Base-by-base conservation (phyloP, 805 yeast species). In the Starmerella kuoi region DNA sequence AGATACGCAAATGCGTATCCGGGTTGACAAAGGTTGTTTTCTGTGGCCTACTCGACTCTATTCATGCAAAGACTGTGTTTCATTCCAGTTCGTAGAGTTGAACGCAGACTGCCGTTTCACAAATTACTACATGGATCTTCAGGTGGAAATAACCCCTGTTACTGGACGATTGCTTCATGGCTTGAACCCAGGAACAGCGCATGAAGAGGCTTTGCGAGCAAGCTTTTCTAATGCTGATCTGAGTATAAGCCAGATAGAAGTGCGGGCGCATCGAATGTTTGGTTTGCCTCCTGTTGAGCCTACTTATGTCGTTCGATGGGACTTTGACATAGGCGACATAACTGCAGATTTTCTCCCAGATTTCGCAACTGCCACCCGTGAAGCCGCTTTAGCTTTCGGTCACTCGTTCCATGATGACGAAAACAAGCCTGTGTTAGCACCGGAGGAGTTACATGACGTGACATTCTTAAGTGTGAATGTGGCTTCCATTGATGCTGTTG, bases 221-320 rank as follows among this genome's bases (percentile, higher is more conserved):
- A 9, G 47, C 41, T 20, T 21, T 8, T 15, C 30, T 8, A 17
- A 30, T 7, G 46, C 47, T 15, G 49, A 46, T 32, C 76, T 1
- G 74, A 75, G 34, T 80, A 79, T 54, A 76, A 79, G 1, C 56
- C 80, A 11, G 55, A 69, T 2, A 67, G 84, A 20, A 93, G 42
- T 35, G 2, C 53, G 83, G 59, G 93, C 95, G 1, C 95, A 88
- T 59, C 68, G 97, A 54, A 76, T 87, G 77, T 85, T 85, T 64
- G 98, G 98, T 0, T 57, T 85, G 2, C 95, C 95, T 0, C 96
- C 96, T 0, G 65, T 68, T 6, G 94, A 84, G 56, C 85, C 88
- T 1, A 84, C 96, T 0, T 91, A 83, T 56, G 76, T 73, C 49
- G 86, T 95, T 54, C 78, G 82, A 46, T 91, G 98, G 98, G 87